Percentiles rank a stretch among this genome's conserved stretches.
phyloP scores from a whole-genome alignment of 2,329 filamentous ascomycete genomes.

The Pseudopyrenochaeta lycopersici region DNA sequence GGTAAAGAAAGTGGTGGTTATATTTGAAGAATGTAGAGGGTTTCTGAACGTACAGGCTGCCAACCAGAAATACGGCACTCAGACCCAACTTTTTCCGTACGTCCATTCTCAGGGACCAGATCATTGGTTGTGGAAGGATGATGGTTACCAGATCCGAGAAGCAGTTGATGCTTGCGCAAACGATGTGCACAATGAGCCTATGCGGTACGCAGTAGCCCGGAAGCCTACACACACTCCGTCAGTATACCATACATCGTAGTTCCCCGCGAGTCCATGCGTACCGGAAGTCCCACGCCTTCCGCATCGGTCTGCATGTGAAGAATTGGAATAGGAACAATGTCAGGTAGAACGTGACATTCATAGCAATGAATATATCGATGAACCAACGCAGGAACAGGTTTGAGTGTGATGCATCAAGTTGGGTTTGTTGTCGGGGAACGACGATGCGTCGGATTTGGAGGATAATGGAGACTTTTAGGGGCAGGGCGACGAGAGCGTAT shows the following conservation, averaged over 20 bases:
- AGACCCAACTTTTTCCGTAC: constrained; percentile 17
- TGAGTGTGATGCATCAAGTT: neutral
- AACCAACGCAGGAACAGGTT: constrained; percentile 6
- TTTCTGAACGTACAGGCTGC: constrained; percentile 12
- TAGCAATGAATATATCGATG: constrained; percentile 15
- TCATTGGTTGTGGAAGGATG: constrained; percentile 24
- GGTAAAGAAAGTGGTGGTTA: too few species aligned
- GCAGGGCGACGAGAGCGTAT: constrained; percentile 18
- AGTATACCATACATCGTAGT: neutral
- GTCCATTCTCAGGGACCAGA: constrained; percentile 22
- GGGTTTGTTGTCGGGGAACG: constrained; percentile 6
- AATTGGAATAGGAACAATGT: constrained; percentile 24
- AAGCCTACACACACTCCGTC: neutral
- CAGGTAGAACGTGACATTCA: constrained; percentile 27
- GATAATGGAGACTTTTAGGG: constrained; percentile 27
- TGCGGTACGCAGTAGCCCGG: constrained; percentile 16
- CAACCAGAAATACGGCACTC: constrained; percentile 21
- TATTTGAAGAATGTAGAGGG: neutral
- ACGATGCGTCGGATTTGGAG: constrained; percentile 29
- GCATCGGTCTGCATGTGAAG: constrained; percentile 26
- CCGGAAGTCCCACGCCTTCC: constrained; percentile 22
- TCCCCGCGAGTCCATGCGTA: neutral
- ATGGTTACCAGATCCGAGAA: constrained; percentile 28
- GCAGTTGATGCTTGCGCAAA: constrained; percentile 25
- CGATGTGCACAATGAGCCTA: constrained; percentile 21